Evolutionary conservation across 148 eudicot genomes (phyloP).

Genomic region (Fagopyrum tataricum): DNA sequence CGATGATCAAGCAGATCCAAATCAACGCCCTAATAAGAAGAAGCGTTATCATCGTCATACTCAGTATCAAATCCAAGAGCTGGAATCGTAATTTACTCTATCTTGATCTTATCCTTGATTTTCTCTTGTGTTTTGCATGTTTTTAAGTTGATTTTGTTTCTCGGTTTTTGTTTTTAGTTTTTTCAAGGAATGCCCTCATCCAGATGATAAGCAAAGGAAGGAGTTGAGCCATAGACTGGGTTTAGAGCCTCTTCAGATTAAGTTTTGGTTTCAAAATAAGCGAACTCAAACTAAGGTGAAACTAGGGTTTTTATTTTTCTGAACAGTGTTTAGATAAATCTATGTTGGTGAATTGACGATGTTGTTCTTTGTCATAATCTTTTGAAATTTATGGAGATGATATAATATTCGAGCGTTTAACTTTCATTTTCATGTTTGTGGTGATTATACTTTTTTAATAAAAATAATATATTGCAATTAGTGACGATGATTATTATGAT

Average conservation of each 20-base stretch:
- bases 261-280: slow-evolving; percentile 99
- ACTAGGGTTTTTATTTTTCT: not conserved
- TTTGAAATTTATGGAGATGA: not conserved
- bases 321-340: not conserved
- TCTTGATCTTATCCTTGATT: not conserved
- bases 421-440: not conserved
- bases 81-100: slow-evolving; percentile 58
- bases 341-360: not conserved
- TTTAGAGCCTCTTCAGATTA: slow-evolving; percentile 88
- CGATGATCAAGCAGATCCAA: slow-evolving; percentile 23
- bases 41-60: slow-evolving; percentile 88
- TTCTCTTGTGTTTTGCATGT: not conserved
- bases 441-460: not conserved
- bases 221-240: slow-evolving; percentile 74
- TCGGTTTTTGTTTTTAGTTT: slow-evolving; percentile 26
- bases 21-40: slow-evolving; percentile 16
- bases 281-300: slow-evolving; percentile 97
- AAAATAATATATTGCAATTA: not conserved
- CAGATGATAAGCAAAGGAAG: slow-evolving; percentile 98
- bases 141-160: not conserved
- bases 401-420: not conserved
- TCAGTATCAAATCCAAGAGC: slow-evolving; percentile 89
- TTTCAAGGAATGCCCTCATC: slow-evolving; percentile 97
- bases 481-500: not conserved
- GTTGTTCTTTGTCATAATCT: not conserved